Base-by-base conservation (phyloP, 345 rosid genomes). In the Triadica sebifera region DNA sequence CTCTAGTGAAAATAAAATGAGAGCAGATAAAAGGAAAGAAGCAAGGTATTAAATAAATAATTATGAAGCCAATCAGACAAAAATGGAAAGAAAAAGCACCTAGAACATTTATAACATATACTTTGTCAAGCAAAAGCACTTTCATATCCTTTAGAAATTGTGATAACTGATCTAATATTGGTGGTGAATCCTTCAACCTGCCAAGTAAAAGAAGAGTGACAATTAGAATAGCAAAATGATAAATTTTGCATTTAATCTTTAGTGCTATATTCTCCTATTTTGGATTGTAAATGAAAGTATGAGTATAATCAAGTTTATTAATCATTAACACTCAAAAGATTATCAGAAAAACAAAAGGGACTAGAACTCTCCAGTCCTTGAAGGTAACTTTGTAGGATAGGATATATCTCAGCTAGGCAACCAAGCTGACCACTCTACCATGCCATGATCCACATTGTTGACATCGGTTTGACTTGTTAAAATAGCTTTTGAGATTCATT, bases 61-160 rank as follows among this genome's bases (percentile, higher is more conserved):
- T 22, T 22, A 46, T 10, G 16, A 53, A 34, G 49, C 20, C 51
- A 57, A 74, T 0, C 19, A 41, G 41, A 25, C 12, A 5, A 20
- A 17, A 38, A 12, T 11, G 45, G 29, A 41, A 22, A 20, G n/a
- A 55, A 59, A 62, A 46, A 72, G 41, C 88, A 93, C 98, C 98
- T 73, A 91, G 83, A 79, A 88, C 82, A 79, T 89, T 93, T 65
- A 89, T 82, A 20, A 91, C 88, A 70, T 81, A 93, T 68, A 90
- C 89, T 82, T 82, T 89, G 24, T 88, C 86, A 4, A 61, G 69
- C 85, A 91, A 78, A 68, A 91, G 93, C 74, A 78, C 70, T 83
- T 79, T 86, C 80, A 89, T 56, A 58, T 93, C 98, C 70, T 83
- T 80, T 55, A 87, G 83, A 64, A 89, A 81, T 69, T 81, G 87